Conservation (phyloP, 2,329 filamentous ascomycete genomes). For the Aspergillus tubingensis region DNA sequence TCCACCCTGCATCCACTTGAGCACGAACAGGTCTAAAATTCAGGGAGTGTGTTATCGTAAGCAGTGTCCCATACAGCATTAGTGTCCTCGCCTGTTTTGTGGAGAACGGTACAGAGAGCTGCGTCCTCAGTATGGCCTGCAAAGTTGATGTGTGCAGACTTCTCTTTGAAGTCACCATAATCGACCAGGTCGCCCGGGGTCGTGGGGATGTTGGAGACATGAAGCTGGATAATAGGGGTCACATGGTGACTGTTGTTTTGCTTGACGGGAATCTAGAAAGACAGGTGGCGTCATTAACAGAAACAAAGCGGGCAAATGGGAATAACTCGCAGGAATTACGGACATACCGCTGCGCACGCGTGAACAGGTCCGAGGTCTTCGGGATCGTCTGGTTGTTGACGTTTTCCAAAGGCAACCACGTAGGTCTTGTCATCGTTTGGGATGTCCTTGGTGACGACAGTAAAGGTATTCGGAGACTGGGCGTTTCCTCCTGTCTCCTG, state of each 20-base stretch:
- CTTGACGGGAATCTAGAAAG: not conserved
- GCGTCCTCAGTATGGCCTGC: not conserved
- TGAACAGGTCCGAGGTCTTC: not conserved
- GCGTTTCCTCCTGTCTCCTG: not conserved
- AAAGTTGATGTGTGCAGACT: not conserved
- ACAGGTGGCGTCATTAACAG: not conserved
- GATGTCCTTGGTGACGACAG: not conserved
- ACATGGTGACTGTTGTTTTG: not conserved
- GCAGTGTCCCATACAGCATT: not conserved
- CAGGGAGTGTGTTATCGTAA: not conserved
- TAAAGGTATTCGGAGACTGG: not conserved
- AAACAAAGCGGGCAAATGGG: not conserved
- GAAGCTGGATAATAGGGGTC: not conserved
- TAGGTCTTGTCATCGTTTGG: not conserved
- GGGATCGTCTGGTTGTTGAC: not conserved
- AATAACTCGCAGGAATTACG: fast-evolving
- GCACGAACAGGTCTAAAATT: not conserved
- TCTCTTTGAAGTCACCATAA: not conserved
- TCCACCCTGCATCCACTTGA: too few relatives aligned
- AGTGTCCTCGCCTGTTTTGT: not conserved
- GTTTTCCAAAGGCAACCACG: not conserved
- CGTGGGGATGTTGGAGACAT: not conserved
- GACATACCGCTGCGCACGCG: not conserved
- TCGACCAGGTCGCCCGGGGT: not conserved
- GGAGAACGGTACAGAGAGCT: not conserved